Evolutionary conservation across 1,139 yeast genomes (phyloP), one percentile per base, ranked within the genome.

Genomic region (Yamadazyma dushanensis): DNA sequence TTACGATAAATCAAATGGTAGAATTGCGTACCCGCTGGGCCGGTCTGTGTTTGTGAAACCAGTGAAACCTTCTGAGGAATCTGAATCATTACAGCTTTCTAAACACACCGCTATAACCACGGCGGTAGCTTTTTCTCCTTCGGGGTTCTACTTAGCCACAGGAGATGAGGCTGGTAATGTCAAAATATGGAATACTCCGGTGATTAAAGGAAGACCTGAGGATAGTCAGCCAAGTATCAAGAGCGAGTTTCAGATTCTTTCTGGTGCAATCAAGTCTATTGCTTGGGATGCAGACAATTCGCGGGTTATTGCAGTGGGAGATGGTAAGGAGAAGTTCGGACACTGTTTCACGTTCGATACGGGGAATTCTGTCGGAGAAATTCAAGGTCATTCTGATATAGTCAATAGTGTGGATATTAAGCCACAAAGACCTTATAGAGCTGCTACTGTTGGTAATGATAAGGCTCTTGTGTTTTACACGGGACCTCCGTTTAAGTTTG

Each of bases 351-450:
- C 96, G 5, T 85, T 86, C 76, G 99, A 92, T 56, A 76, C 95
- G 1, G 98, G 98, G 39, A 92, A 92, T 60, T 79, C 96, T 8
- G 82, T 92, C 31, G 99, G 98, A 36, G 97, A 92, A 57, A 83
- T 94, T 49, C 82, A 89, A 38, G 99, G 98, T 20, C 98, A 92
- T 57, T 76, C 95, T n/a, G 80, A 85, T 26, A 76, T 78, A 27
- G 78, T 90, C 54, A 88, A 85, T 54, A 87, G 94, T 0, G 96
- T 88, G 9, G 80, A 85, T 37, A 83, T 92, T 47, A 83, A 84
- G 53, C 87, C 90, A n/a, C 80, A 76, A 40, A 76, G 98, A 57
- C 98, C 98, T 3, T 88, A 85, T 66, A 70, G 97, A 41, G 96
- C 97, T 1, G 95, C 88, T 11, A 89, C 98, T 3, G 97, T 84